Evolutionary conservation across 495 filamentous ascomycete genomes (phyloP).

Genomic region (Chaetomium cochliodes): DNA sequence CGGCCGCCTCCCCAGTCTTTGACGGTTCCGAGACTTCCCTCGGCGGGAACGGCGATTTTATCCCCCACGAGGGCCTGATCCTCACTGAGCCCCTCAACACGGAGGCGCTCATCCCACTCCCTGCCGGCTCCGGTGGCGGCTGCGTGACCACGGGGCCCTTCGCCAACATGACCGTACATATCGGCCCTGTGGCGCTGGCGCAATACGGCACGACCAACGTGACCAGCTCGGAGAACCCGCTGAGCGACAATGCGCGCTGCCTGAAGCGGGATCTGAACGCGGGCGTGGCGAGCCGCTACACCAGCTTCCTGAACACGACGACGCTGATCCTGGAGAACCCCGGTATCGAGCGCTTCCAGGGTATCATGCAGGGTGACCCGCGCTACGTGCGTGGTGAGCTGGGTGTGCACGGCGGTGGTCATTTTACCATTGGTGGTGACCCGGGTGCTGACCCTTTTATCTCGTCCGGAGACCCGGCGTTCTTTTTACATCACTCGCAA

Average conservation of each 20-base stretch:
- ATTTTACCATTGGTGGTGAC: constrained; percentile 63
- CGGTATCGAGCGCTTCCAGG: constrained; percentile 52
- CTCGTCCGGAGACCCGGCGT: constrained; percentile 36
- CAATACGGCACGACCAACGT: no score
- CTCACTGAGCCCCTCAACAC: constrained; percentile 22
- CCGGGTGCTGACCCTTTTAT: constrained; percentile 57
- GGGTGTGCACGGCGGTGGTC: constrained; percentile 62
- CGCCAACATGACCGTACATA: constrained; percentile 48
- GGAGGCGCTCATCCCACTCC: constrained; percentile 31
- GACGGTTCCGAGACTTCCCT: constrained; percentile 57
- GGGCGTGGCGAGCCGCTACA: constrained; percentile 34
- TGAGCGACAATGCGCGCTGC: constrained; percentile 56
- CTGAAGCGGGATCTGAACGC: constrained; percentile 61
- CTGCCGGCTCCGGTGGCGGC: constrained; percentile 58
- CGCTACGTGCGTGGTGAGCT: constrained; percentile 40
- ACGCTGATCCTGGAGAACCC: constrained; percentile 43
- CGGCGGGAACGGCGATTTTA: constrained; percentile 56
- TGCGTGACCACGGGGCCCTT: constrained; percentile 62
- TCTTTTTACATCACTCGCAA: constrained; percentile 65
- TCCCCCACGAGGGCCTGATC: constrained; percentile 35
- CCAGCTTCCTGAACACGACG: constrained; percentile 47
- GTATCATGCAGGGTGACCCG: constrained; percentile 51
- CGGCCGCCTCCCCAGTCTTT: constrained; percentile 58
- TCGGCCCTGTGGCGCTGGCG: constrained; percentile 49
- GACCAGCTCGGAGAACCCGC: neutral